Evolutionary conservation across 2,329 filamentous ascomycete species (phyloP), one percentile per base, ranked within the genome.

Genomic region (Cercospora zeina): DNA sequence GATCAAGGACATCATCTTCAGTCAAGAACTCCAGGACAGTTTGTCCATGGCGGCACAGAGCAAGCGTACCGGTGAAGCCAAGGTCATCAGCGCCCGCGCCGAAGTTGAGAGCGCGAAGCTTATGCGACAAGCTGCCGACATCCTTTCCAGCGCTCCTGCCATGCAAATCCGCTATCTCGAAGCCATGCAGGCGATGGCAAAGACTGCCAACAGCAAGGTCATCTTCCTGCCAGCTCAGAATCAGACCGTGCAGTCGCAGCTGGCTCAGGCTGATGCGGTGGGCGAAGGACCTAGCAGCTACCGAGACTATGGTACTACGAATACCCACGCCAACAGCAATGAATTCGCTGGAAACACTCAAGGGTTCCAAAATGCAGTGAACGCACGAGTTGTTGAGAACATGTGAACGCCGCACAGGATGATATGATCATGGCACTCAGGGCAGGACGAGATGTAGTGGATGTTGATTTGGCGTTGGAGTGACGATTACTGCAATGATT

Each of bases 131-230:
- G 93, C 95, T 37, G 95, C 95, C 76, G 93, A 99, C 75, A 97
- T 97, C 70, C 79, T 99, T 54, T 90, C 87, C 66, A 91, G 87
- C 14, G 93, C 93, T 0, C 95, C 95, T 2, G 95, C 95, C 70
- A 99, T 99, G 95, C 93, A 97, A 80, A 96, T 96, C 80, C 84
- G 93, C 68, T 97, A 97, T 77, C 89, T 99, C 69, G 95, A 99
- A 80, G 93, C 95, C 3, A 97, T 97, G 93, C 95, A 97, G 77
- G 86, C 91, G 45, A 99, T 99, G 93, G 95, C 95, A 71, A 97
- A 97, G 85, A 86, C 86, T 0, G 91, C 92, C 53, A 96, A 92
- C 78, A 85, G 83, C 77, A 96, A 96, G 80, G 89, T 95, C 72
- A 93, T 93, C 70, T 93, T 95, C 83, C 74, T 95, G 69, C 89